A percentile compares a stretch with the other conserved stretches of the same genome.
Conservation (phyloP, 192 early-diverging fungal species). For the Powellomyces hirtus region DNA sequence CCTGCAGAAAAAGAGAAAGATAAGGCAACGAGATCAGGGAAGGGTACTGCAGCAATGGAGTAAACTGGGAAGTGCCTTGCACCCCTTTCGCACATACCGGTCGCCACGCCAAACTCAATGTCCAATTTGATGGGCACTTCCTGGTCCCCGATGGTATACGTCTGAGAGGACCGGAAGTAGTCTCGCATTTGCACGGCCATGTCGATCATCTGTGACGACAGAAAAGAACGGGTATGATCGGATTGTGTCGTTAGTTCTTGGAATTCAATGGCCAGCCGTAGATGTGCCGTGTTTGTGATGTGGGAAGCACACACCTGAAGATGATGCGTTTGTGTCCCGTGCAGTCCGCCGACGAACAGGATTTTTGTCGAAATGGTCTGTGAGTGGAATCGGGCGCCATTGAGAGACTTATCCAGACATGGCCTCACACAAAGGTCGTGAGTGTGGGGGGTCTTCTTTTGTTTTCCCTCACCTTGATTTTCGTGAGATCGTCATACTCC, state of each 20-base stretch:
- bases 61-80: not conserved
- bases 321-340: slow-evolving; percentile 22
- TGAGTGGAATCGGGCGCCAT: too few species aligned
- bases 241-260: not conserved
- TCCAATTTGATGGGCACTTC: slow-evolving; percentile 31
- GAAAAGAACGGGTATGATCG: not conserved
- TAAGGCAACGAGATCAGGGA: too few species aligned
- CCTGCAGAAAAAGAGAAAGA: too few species aligned
- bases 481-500: slow-evolving; percentile 29
- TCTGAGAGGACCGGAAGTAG: slow-evolving; percentile 27
- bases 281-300: not conserved
- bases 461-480: slow-evolving; percentile 39
- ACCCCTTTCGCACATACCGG: slow-evolving; percentile 27
- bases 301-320: slow-evolving; percentile 21
- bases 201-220: slow-evolving; percentile 31
- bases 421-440: not conserved
- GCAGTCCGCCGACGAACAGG: slow-evolving; percentile 46
- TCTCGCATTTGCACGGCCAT: slow-evolving; percentile 35
- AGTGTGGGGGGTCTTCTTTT: too few species aligned
- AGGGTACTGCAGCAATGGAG: not conserved
- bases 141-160: slow-evolving; percentile 15
- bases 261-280: not conserved
- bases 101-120: slow-evolving; percentile 40
- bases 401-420: not conserved
- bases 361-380: slow-evolving; percentile 51